phyloP scores from a whole-genome alignment of 805 yeast species.

The Soucietia sequanensis region DNA sequence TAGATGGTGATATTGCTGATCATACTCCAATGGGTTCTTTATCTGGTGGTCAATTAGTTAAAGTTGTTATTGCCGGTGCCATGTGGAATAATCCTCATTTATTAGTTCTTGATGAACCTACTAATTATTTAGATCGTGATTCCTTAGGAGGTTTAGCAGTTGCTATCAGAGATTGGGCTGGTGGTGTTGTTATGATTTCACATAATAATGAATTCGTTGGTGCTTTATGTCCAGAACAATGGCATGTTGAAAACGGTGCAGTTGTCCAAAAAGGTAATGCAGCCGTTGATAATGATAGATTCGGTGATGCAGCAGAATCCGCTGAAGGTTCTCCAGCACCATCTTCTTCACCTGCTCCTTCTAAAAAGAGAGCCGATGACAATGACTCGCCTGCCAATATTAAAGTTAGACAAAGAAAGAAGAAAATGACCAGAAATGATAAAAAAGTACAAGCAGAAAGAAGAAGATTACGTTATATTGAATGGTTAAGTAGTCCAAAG shows the following conservation, averaged over 20 bases:
- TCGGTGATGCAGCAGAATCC: constrained; percentile 71
- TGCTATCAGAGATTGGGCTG: constrained; percentile 97
- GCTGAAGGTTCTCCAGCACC: constrained; percentile 48
- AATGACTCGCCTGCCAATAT: constrained; percentile 95
- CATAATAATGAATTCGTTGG: constrained; percentile 97
- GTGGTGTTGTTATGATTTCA: constrained; percentile 98
- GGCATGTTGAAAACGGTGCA: constrained; percentile 93
- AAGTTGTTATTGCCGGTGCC: constrained; percentile 98
- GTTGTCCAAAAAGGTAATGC: constrained; percentile 81
- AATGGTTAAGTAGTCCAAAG: constrained; percentile 94
- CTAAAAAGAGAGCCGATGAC: constrained; percentile 53
- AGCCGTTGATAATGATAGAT: constrained; percentile 71
- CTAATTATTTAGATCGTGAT: constrained; percentile 96
- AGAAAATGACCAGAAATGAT: constrained; percentile 96
- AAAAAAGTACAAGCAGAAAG: constrained; percentile 88
- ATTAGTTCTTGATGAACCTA: constrained; percentile 95
- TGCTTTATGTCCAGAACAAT: constrained; percentile 96
- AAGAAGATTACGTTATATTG: constrained; percentile 89
- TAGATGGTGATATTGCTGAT: constrained; percentile 97
- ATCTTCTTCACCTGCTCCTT: constrained; percentile 25
- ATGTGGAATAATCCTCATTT: constrained; percentile 99
- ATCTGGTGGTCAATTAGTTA: constrained; percentile 97
- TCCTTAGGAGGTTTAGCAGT: constrained; percentile 96
- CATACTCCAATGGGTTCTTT: constrained; percentile 96
- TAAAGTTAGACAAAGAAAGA: constrained; percentile 89